Evolutionary conservation across 495 filamentous ascomycete genomes (phyloP), one percentile per base, ranked within the genome.

Genomic region (Polyplosphaeria fusca): DNA sequence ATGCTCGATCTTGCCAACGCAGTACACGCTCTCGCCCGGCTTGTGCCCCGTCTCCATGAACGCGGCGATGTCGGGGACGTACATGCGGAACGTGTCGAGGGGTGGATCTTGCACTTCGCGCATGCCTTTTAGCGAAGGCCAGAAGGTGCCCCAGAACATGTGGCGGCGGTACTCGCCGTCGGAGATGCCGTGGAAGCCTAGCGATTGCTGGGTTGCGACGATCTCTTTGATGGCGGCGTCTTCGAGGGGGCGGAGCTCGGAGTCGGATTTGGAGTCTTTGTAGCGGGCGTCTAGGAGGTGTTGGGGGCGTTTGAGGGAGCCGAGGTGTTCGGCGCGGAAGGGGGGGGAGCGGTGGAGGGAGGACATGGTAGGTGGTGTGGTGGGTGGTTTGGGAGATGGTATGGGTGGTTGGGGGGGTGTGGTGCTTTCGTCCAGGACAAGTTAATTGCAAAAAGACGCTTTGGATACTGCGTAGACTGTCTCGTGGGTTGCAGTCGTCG

Each of bases 261-360:
- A 71, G 5, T 65, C 63, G 19, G 79, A 56, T 46, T 77, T 71
- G 23, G 71, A 70, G 26, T 79, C 74, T 44, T 83, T 77, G 43
- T 78, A 63, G 28, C 40, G 43, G 13, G 72, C 73, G 22, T 79
- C 69, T 43, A 91, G 77, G 3, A 93, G 79, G 24, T 79, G 65
- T 38, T 87, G 70, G 37, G 88, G 87, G 16, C 89, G 83, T 19
- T 91, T 81, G 19, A 93, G 81, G 25, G 87, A 91, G 61, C 89
- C 89, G 60, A 95, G 74, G 64, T 92, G 88, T 76, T 92, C 89
- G 42, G 87, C 89, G 58, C 87, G 81, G 73, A 90, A 92, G 16
- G 89, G 87, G 40, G 87, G 86, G 52, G 32, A 46, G 52, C 52
- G 52, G 26, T 55, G 49, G 2, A 42, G 49, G 13, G 32, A 23